Percentiles rank a stretch among this genome's conserved stretches.
Conservation (phyloP, 495 filamentous ascomycete species). For the Neurospora intermedia region DNA sequence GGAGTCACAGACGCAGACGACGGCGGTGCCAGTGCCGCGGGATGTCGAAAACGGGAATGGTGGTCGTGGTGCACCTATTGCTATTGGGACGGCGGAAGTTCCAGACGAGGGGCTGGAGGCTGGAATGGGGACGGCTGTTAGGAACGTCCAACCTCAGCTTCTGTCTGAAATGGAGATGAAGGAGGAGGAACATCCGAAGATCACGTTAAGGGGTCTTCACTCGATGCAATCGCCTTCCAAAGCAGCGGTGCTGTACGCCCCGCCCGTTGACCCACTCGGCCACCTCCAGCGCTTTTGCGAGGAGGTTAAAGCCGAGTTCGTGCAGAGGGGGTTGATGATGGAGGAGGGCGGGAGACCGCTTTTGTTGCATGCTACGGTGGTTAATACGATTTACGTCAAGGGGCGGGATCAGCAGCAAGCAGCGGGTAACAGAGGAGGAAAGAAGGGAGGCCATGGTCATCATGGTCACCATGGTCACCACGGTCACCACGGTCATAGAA, state of each 20-base stretch:
- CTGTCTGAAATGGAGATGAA: not conserved
- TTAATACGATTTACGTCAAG: constrained; percentile 78
- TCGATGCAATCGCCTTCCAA: constrained; percentile 34
- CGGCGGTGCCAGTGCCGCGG: not conserved
- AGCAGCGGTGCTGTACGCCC: constrained; percentile 35
- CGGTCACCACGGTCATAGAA: constrained; percentile 6
- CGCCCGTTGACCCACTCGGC: constrained; percentile 41
- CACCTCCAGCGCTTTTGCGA: constrained; percentile 54
- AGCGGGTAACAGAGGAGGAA: constrained; percentile 20
- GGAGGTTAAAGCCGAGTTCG: constrained; percentile 48
- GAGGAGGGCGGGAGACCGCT: constrained; percentile 50
- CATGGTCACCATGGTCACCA: not conserved
- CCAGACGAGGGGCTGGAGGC: not conserved
- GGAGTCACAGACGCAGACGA: constrained; percentile 19
- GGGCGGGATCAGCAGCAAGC: constrained; percentile 3
- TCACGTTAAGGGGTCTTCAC: constrained; percentile 38
- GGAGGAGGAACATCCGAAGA: constrained; percentile 9
- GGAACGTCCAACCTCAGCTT: not conserved
- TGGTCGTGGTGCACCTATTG: constrained; percentile 5
- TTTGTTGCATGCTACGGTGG: constrained; percentile 71
- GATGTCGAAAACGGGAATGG: constrained; percentile 12
- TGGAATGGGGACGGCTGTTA: not conserved
- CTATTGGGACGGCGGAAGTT: constrained; percentile 1
- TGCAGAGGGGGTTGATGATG: constrained; percentile 48
- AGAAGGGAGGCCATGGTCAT: not conserved